phyloP scores from a whole-genome alignment of 768 basidiomycete genomes.

The Omphalotus guepiniiformis region DNA sequence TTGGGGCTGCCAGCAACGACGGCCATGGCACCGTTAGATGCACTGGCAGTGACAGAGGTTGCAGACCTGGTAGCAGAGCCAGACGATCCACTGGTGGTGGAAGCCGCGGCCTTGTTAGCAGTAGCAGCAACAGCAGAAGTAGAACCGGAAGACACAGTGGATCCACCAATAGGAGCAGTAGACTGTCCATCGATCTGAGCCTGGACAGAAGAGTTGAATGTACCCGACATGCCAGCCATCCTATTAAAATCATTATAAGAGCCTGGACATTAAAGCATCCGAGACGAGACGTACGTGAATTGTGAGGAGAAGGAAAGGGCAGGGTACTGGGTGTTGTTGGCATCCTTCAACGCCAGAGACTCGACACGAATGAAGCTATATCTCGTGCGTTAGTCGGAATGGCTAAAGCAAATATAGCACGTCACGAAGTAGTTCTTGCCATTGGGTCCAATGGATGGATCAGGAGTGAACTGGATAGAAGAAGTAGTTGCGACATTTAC shows the following conservation, averaged over 20 bases:
- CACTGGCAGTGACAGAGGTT: neutral
- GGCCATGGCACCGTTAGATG: slow-evolving; percentile 1
- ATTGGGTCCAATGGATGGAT: slow-evolving; percentile 51
- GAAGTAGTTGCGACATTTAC: slow-evolving; percentile 49
- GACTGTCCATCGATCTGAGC: slow-evolving; percentile 59
- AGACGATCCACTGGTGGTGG: neutral
- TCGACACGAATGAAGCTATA: slow-evolving; percentile 81
- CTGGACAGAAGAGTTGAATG: slow-evolving; percentile 52
- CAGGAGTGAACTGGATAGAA: slow-evolving; percentile 48
- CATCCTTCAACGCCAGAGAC: slow-evolving; percentile 51
- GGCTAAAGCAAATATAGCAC: slow-evolving; percentile 5
- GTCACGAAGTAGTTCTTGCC: slow-evolving; percentile 47
- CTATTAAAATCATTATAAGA: slow-evolving; percentile 35
- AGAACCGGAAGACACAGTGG: slow-evolving; percentile 24
- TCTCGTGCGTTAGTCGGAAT: too few relatives aligned
- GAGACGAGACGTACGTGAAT: slow-evolving; percentile 52
- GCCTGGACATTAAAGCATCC: neutral
- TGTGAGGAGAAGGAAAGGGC: slow-evolving; percentile 74
- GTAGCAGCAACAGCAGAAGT: slow-evolving; percentile 18
- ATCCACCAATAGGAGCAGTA: slow-evolving; percentile 49
- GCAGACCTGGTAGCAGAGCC: slow-evolving; percentile 1
- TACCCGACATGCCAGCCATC: slow-evolving; percentile 65
- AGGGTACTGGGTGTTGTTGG: slow-evolving; percentile 47
- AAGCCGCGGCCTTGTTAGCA: slow-evolving; percentile 1
- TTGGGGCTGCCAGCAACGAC: neutral